phyloP scores from a whole-genome alignment of 2,329 filamentous ascomycete genomes.

The Mariannaea elegans region DNA sequence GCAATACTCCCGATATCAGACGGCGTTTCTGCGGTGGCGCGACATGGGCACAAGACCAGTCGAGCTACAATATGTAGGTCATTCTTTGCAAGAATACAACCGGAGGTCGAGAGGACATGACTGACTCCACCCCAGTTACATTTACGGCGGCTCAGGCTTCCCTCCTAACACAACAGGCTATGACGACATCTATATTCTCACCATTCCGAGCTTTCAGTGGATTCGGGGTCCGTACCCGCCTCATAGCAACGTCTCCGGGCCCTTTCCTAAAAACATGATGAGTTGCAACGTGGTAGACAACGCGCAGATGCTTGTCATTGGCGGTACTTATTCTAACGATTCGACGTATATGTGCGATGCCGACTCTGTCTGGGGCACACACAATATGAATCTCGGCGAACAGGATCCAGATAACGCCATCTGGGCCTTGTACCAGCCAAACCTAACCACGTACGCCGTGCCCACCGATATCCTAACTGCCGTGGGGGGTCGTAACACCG shows the following conservation, averaged over 20 bases:
- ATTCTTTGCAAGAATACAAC: background rate
- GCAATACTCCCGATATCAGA: conserved; percentile 60
- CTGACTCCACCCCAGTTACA: conserved; percentile 54
- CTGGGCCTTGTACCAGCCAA: conserved; percentile 62
- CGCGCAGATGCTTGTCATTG: conserved; percentile 70
- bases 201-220: conserved; percentile 70
- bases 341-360: conserved; percentile 58
- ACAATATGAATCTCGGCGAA: conserved; percentile 65
- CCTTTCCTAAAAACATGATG: conserved; percentile 61
- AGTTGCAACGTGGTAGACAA: conserved; percentile 64
- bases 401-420: conserved; percentile 54
- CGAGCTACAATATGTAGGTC: conserved; percentile 71
- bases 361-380: conserved; percentile 60
- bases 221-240: conserved; percentile 60
- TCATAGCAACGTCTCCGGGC: conserved; percentile 48
- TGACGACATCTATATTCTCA: conserved; percentile 69
- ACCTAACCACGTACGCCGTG: conserved; percentile 60
- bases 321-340: conserved; percentile 63
- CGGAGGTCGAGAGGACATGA: background rate
- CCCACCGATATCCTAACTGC: conserved; percentile 59
- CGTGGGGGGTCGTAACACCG: conserved; percentile 59
- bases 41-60: conserved; percentile 66
- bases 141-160: conserved; percentile 67
- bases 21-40: conserved; percentile 69
- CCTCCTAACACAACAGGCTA: conserved; percentile 57